Evolutionary conservation across 495 filamentous ascomycete species (phyloP).

Genomic region (Tuber indicum): DNA sequence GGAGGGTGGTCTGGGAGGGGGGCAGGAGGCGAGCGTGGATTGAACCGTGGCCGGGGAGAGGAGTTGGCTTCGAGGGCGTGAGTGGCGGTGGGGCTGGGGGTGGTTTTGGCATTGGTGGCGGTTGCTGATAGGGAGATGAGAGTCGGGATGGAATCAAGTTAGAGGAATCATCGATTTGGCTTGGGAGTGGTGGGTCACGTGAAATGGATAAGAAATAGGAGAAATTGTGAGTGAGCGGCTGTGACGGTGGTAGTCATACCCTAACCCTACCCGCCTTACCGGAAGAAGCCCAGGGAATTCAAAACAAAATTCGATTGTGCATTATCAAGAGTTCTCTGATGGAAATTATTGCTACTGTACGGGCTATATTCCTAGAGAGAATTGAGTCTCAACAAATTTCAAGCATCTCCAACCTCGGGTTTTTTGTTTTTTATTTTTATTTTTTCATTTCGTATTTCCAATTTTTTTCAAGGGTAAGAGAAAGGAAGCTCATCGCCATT

Average conservation of each 20-base stretch:
- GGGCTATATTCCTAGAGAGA: not conserved
- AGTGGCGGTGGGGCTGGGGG: not conserved
- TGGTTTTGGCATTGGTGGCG: not conserved
- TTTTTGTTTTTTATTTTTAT: not conserved
- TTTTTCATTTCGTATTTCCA: not conserved
- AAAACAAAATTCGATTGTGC: not conserved
- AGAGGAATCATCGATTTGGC: not conserved
- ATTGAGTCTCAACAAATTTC: not conserved
- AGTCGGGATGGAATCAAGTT: not conserved
- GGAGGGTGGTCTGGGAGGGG: conserved; percentile 62
- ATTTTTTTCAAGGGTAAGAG: not conserved
- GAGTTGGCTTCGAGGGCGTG: conserved; percentile 47
- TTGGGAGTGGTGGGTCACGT: not conserved
- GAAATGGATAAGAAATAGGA: not conserved
- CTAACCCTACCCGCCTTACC: not conserved
- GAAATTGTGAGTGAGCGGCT: not conserved
- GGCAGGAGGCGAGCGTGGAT: conserved; percentile 69
- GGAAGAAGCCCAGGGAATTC: not conserved
- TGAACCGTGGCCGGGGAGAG: conserved; percentile 66
- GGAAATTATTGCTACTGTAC: not conserved
- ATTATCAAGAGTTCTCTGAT: not conserved
- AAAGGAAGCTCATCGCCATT: not conserved
- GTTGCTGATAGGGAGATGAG: conserved; percentile 47
- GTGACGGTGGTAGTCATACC: not conserved
- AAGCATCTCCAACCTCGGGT: not conserved